Conservation (phyloP, 306 rosid genomes). For the Vigna angularis region DNA sequence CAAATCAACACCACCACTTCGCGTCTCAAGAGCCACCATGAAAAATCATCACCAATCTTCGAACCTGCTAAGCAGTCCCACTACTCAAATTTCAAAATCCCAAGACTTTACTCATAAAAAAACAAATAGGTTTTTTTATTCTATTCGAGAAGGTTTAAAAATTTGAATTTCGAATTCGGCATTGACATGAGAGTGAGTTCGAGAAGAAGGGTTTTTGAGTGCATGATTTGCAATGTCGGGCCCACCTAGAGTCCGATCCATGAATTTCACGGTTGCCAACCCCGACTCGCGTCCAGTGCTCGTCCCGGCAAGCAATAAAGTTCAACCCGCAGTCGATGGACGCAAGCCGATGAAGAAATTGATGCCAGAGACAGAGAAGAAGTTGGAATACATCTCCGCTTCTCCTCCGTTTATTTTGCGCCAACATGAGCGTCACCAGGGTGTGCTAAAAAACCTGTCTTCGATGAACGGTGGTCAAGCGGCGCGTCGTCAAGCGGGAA, state of each 20-base stretch:
- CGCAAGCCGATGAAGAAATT: too few relatives aligned
- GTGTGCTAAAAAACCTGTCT: slow-evolving; percentile 52
- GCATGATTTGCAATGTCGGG: slow-evolving; percentile 68
- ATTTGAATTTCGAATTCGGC: slow-evolving; percentile 44
- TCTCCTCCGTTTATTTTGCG: background rate
- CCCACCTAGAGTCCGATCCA: slow-evolving; percentile 82
- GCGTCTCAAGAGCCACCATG: too few relatives aligned
- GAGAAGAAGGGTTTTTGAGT: slow-evolving; percentile 29
- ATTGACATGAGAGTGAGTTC: slow-evolving; percentile 39
- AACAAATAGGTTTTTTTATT: background rate
- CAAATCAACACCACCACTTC: too few relatives aligned
- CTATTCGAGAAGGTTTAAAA: slow-evolving; percentile 20
- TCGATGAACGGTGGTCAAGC: slow-evolving; percentile 63
- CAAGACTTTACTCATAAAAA: background rate
- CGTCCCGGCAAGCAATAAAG: too few relatives aligned
- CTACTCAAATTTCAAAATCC: slow-evolving; percentile 14
- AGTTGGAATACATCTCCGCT: too few relatives aligned
- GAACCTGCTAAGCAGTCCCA: slow-evolving; percentile 37
- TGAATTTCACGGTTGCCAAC: slow-evolving; percentile 60
- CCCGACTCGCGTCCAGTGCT: background rate
- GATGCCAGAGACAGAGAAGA: too few relatives aligned
- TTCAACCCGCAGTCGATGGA: too few relatives aligned
- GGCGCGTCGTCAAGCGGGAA: slow-evolving; percentile 65
- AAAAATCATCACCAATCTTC: too few relatives aligned
- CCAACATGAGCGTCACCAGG: slow-evolving; percentile 54